phyloP scores from a whole-genome alignment of 2,329 filamentous ascomycete species.

The Cladosporium sp. region DNA sequence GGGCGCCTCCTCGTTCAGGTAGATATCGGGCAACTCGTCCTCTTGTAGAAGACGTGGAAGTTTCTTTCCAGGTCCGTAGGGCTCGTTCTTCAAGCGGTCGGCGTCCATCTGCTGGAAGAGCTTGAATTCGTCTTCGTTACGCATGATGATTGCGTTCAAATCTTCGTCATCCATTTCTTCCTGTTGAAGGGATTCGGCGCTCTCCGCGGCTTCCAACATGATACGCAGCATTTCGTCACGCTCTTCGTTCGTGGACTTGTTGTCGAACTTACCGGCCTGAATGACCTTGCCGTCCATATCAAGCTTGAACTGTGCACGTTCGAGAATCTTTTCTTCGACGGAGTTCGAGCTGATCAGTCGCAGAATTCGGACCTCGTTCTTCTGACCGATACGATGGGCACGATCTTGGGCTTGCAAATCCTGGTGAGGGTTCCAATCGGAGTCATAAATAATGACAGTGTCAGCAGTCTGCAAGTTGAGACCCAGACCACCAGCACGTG shows the following conservation, averaged over 20 bases:
- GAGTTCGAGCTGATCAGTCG: slow-evolving; percentile 95
- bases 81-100: slow-evolving; percentile 65
- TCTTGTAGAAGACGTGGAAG: slow-evolving; percentile 83
- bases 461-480: slow-evolving; percentile 96
- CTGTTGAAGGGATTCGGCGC: slow-evolving; percentile 72
- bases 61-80: slow-evolving; percentile 72
- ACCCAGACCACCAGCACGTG: slow-evolving; percentile 95
- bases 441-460: slow-evolving; percentile 99
- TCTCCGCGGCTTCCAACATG: slow-evolving; percentile 78
- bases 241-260: slow-evolving; percentile 98
- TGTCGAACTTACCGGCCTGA: slow-evolving; percentile 98
- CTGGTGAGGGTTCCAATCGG: slow-evolving; percentile 99
- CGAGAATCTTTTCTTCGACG: slow-evolving; percentile 97
- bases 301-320: slow-evolving; percentile 94
- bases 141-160: slow-evolving; percentile 89
- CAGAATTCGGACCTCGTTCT: slow-evolving; percentile 97
- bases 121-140: slow-evolving; percentile 75
- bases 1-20: slow-evolving; percentile 81
- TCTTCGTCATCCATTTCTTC: slow-evolving; percentile 99
- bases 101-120: slow-evolving; percentile 83
- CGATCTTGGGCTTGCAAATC: slow-evolving; percentile 99
- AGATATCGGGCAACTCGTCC: slow-evolving; percentile 88
- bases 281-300: slow-evolving; percentile 99
- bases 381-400: slow-evolving; percentile 99
- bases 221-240: slow-evolving; percentile 95